Evolutionary conservation across 495 filamentous ascomycete genomes (phyloP).

Genomic region (Letharia lupina): DNA sequence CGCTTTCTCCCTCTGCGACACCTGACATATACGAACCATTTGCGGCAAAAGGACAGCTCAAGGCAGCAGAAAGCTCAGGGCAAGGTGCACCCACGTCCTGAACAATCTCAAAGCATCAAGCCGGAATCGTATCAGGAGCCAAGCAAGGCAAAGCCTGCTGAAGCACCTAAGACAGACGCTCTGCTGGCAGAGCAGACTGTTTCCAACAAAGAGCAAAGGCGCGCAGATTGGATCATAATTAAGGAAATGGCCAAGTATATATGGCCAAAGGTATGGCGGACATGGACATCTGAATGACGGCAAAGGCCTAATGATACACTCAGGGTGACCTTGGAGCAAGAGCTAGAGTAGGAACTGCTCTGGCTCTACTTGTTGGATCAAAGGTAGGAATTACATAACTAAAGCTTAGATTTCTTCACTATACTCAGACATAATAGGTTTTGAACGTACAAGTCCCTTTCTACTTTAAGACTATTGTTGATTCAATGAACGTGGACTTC

Average conservation of each 20-base stretch:
- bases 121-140: conserved; percentile 23
- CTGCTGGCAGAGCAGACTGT: conserved; percentile 48
- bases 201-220: conserved; percentile 76
- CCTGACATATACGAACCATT: conserved; percentile 6
- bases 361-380: conserved; percentile 75
- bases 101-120: conserved; percentile 20
- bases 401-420: not conserved
- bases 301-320: not conserved
- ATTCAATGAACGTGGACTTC: conserved; percentile 95
- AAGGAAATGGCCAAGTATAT: conserved; percentile 93
- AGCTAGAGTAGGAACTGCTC: conserved; percentile 69
- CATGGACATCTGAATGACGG: not conserved
- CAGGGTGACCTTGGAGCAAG: conserved; percentile 72
- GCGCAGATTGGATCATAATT: conserved; percentile 97
- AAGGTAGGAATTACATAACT: conserved; percentile 46
- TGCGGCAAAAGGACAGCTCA: conserved; percentile 12
- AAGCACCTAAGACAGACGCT: conserved; percentile 37
- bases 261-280: conserved; percentile 71
- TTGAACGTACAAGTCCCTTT: conserved; percentile 97
- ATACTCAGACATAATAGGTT: conserved; percentile 39
- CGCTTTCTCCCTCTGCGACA: conserved; percentile 2
- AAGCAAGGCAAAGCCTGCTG: conserved; percentile 25
- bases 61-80: not conserved
- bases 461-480: conserved; percentile 96
- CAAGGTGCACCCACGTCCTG: conserved; percentile 7